Evolutionary conservation across 2,329 filamentous ascomycete species (phyloP).

Genomic region (Aspergillus bombycis): DNA sequence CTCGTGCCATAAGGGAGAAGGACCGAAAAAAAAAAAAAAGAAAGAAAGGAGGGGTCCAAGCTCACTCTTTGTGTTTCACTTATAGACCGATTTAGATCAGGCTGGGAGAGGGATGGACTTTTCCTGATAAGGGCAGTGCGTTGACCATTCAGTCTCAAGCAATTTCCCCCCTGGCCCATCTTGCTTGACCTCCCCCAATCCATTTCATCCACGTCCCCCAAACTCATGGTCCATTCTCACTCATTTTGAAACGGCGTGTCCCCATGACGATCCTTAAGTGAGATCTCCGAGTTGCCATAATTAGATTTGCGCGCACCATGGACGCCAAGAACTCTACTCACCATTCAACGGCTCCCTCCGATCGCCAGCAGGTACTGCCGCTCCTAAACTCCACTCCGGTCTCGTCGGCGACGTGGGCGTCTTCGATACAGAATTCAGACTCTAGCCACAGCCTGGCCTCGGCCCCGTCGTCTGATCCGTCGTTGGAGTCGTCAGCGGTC

Average conservation of each 20-base stretch:
- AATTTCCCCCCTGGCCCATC: constrained; percentile 18
- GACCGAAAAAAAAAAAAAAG: too few relatives aligned
- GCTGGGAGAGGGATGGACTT: constrained; percentile 22
- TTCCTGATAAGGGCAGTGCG: constrained; percentile 32
- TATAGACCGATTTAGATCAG: background rate
- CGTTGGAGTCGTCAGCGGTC: background rate
- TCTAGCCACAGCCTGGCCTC: background rate
- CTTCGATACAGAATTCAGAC: background rate
- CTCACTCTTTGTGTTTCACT: background rate
- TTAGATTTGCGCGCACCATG: constrained; percentile 30
- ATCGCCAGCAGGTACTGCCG: constrained; percentile 34
- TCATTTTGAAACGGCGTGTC: constrained; percentile 23
- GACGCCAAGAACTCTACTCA: constrained; percentile 33
- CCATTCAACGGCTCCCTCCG: constrained; percentile 20
- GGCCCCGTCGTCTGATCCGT: background rate
- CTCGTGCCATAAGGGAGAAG: background rate
- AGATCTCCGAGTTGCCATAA: constrained; percentile 21
- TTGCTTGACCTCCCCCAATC: constrained; percentile 19
- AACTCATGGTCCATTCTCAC: constrained; percentile 11
- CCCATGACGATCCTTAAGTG: constrained; percentile 24
- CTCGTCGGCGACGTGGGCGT: background rate
- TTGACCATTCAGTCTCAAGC: constrained; percentile 27
- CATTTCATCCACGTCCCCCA: constrained; percentile 11
- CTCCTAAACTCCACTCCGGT: constrained; percentile 21
- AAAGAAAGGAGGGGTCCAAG: background rate